Evolutionary conservation across 495 filamentous ascomycete species (phyloP).

Genomic region (Xylaria venustula): DNA sequence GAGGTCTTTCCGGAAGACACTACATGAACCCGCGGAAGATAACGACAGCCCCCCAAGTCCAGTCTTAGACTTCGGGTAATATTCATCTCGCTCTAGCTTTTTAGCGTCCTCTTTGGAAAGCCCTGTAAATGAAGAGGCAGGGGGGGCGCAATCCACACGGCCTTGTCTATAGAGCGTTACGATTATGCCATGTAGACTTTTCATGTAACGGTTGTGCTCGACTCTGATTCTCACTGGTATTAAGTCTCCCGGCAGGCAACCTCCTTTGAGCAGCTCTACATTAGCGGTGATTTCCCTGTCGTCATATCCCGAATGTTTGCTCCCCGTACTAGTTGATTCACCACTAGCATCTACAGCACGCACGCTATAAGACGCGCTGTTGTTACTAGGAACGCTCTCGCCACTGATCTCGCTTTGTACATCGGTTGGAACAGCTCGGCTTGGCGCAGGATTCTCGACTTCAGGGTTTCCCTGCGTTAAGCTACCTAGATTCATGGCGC

Average conservation of each 20-base stretch:
- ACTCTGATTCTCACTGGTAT: slow-evolving; percentile 78
- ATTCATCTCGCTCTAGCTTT: slow-evolving; percentile 70
- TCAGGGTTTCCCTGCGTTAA: slow-evolving; percentile 13
- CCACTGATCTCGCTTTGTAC: slow-evolving; percentile 46
- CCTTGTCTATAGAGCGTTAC: slow-evolving; percentile 90
- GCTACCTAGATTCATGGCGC: slow-evolving; percentile 39
- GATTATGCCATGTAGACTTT: slow-evolving; percentile 88
- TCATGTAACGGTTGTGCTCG: slow-evolving; percentile 81
- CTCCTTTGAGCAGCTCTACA: slow-evolving; percentile 77
- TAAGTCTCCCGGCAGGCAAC: slow-evolving; percentile 82
- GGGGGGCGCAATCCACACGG: slow-evolving; percentile 83
- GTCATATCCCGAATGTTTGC: slow-evolving; percentile 28
- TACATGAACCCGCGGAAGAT: slow-evolving; percentile 75
- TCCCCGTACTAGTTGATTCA: slow-evolving; percentile 28
- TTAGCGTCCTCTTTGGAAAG: slow-evolving; percentile 62
- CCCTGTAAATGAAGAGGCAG: slow-evolving; percentile 53
- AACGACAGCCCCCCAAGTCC: slow-evolving; percentile 81
- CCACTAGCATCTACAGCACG: slow-evolving; percentile 33
- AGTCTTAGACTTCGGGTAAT: slow-evolving; percentile 68
- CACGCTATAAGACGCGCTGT: slow-evolving; percentile 38
- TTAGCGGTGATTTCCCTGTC: slow-evolving; percentile 80
- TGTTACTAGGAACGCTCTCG: slow-evolving; percentile 43
- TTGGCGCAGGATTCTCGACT: slow-evolving; percentile 24
- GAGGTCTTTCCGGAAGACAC: slow-evolving; percentile 90
- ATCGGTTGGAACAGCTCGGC: slow-evolving; percentile 36